These are phyloP conservation scores for Annulohypoxylon truncatum DNA, from an alignment of 2,329 filamentous ascomycete genomes.

Conservation along the genomic window DNA sequence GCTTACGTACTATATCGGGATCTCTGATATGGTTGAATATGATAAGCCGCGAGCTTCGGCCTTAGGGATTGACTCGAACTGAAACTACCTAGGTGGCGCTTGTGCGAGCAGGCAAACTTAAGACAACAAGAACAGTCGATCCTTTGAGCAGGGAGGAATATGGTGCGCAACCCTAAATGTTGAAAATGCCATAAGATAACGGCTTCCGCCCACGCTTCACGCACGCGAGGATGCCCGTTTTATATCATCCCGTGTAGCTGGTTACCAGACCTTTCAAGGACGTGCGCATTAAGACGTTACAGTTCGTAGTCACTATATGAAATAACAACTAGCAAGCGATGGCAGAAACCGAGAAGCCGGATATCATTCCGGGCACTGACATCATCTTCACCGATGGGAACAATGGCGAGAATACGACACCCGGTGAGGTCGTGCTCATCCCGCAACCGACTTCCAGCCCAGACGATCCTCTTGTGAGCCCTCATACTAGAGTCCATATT, in stretches of 20 bases:
- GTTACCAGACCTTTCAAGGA: neutral
- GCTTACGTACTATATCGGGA: neutral
- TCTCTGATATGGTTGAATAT: too few species aligned
- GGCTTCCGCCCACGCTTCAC: neutral
- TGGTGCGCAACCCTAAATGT: neutral
- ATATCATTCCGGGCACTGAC: constrained; percentile 43
- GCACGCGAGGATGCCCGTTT: neutral
- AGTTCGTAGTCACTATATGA: neutral
- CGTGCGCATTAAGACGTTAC: neutral
- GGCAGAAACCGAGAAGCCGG: constrained; percentile 15
- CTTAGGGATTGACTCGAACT: neutral
- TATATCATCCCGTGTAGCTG: neutral
- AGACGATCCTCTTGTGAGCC: constrained; percentile 45
- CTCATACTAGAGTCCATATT: neutral
- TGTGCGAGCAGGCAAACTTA: constrained; percentile 1
- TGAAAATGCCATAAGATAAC: constrained; percentile 18
- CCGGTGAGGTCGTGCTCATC: constrained; percentile 42
- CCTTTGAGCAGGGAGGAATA: neutral
- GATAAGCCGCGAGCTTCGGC: neutral
- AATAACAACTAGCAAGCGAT: constrained; percentile 17
- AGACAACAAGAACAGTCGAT: neutral
- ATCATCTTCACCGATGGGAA: constrained; percentile 34
- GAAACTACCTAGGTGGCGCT: constrained; percentile 2
- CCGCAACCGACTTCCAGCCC: constrained; percentile 41
- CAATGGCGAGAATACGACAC: constrained; percentile 1